These are phyloP conservation scores for Suhomyces taliae DNA, from an alignment of 1,139 yeast genomes.

Conservation along the genomic window DNA sequence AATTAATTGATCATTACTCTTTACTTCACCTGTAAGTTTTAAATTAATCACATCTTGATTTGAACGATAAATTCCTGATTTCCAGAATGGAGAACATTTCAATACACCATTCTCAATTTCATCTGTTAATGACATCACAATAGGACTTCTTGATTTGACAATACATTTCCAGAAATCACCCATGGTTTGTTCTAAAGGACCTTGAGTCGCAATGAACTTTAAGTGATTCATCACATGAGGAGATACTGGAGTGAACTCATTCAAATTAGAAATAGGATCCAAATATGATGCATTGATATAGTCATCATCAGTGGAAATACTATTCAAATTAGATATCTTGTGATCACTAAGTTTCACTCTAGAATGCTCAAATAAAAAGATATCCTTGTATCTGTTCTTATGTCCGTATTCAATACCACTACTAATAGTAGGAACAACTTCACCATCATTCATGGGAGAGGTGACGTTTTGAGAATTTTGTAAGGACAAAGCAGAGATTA, in stretches of 20 bases:
- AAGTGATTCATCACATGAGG: constrained; percentile 14
- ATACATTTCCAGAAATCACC: constrained; percentile 83
- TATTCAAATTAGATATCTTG: not conserved
- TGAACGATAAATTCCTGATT: constrained; percentile 44
- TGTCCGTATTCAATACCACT: constrained; percentile 72
- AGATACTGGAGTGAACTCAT: constrained; percentile 10
- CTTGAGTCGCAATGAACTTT: constrained; percentile 80
- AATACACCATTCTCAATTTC: constrained; percentile 53
- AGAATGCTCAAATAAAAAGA: constrained; percentile 79
- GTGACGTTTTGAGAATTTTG: constrained; percentile 7
- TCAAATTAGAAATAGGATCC: constrained; percentile 20
- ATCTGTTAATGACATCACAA: constrained; percentile 52
- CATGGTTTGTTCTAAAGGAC: constrained; percentile 74
- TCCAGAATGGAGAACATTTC: constrained; percentile 60
- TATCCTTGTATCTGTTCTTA: constrained; percentile 78
- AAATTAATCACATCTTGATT: constrained; percentile 35
- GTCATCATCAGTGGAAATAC: constrained; percentile 20
- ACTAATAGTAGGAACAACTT: constrained; percentile 29
- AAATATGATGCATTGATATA: constrained; percentile 36
- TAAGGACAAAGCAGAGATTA: constrained; percentile 31
- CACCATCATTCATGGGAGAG: constrained; percentile 13
- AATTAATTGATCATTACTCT: constrained; percentile 19
- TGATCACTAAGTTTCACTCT: constrained; percentile 52
- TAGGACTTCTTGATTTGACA: constrained; percentile 38
- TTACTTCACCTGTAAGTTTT: constrained; percentile 18